These are phyloP conservation scores for Dittrichia graveolens DNA, from an alignment of 129 eudicot genomes.

Conservation along the genomic window DNA sequence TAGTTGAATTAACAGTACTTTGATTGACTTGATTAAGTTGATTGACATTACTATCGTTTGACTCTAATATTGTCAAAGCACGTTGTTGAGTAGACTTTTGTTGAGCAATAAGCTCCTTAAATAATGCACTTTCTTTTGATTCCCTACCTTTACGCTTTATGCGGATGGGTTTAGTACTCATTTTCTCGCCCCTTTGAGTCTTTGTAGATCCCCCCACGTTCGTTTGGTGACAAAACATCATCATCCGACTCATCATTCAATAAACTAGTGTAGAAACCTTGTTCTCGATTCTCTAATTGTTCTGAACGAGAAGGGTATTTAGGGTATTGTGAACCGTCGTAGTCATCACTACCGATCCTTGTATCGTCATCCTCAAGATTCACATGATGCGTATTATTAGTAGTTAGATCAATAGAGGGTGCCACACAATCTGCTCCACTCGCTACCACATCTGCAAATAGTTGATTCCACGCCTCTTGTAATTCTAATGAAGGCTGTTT, in stretches of 20 bases:
- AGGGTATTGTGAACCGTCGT: background rate
- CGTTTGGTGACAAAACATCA: background rate
- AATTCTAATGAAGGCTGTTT: conserved; percentile 18
- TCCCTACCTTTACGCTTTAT: too few relatives aligned
- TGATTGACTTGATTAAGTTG: too few relatives aligned
- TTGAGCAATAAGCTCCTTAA: too few relatives aligned
- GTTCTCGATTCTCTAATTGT: conserved; percentile 2
- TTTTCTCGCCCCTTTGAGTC: background rate
- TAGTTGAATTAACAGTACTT: too few relatives aligned
- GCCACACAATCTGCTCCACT: conserved; percentile 3
- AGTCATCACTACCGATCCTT: background rate
- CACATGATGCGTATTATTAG: background rate
- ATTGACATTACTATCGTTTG: too few relatives aligned
- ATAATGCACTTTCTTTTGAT: too few relatives aligned
- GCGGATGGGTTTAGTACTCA: background rate
- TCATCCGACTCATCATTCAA: background rate
- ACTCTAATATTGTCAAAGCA: too few relatives aligned
- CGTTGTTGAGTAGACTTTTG: too few relatives aligned
- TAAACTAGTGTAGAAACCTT: background rate
- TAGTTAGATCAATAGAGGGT: background rate
- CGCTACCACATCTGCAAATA: background rate
- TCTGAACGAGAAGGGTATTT: background rate
- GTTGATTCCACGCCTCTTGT: conserved; percentile 21
- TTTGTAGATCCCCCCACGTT: too few relatives aligned
- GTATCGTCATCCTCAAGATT: background rate